Base-by-base conservation (phyloP, 495 filamentous ascomycete species). In the Neurospora sp. region DNA sequence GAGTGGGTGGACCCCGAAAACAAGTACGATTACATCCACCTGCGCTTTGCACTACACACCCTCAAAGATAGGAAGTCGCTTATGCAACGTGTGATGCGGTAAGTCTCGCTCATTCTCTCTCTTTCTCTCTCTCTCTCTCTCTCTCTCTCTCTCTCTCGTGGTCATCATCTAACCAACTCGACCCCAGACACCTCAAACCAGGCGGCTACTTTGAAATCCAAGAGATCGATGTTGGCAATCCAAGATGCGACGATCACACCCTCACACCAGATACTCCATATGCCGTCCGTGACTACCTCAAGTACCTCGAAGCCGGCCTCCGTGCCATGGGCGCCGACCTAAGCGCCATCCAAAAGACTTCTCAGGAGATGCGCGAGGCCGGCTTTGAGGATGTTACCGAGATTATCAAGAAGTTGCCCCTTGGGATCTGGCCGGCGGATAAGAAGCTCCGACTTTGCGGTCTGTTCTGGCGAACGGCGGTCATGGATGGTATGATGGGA, bases 1-100 rank as follows among this genome's bases (percentile, higher is more conserved):
- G 82, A 85, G 18, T 91, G 89, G 89, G 78, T 86, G n/a, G 85
- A 83, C 70, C 79, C 83, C 1, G 77, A 79, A 31, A 78, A 87
- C 70, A 79, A 84, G 44, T 90, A 87, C 79, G 89, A 91, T 77
- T 88, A 83, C 71, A 84, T 90, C 69, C 88, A 90, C 74, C 76
- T 82, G 53, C 80, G 88, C 31, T 80, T 84, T 70, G 82, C 85
- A 22, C 78, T 84, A 16, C 82, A 83, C 75, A 81, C 84, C 14
- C 81, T 93, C 53, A 81, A 81, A 47, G 80, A 82, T 42, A 70
- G 73, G 2, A 70, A 75, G 2, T 53, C 42, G 6, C 73, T 89
- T 7, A 72, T 87, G 22, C 69, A 78, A 53, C 77, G 79, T 3
- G 80, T 72, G 4, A 75, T 82, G 27, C 75, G 76, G 81, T 85